These are phyloP conservation scores for Moesziomyces aphidis DNA, from an alignment of 1,284 basidiomycete species.

Conservation along the genomic window DNA sequence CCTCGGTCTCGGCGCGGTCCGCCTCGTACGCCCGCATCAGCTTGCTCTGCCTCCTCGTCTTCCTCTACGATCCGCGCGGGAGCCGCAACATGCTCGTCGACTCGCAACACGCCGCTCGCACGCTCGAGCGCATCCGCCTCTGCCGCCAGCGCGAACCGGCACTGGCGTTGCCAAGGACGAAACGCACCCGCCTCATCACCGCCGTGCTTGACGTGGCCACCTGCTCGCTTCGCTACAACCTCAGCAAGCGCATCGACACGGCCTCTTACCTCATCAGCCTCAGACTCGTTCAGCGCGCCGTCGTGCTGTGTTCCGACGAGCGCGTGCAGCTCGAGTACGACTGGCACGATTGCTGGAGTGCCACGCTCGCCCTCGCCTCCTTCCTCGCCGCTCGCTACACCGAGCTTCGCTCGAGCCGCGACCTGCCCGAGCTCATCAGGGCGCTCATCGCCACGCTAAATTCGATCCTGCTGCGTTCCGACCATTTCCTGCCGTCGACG, in stretches of 20 bases:
- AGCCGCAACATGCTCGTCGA: slow-evolving; percentile 39
- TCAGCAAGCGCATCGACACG: slow-evolving; percentile 57
- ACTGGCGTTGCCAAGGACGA: slow-evolving; percentile 32
- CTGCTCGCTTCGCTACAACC: slow-evolving; percentile 59
- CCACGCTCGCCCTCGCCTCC: slow-evolving; percentile 42
- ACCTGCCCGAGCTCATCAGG: slow-evolving; percentile 40
- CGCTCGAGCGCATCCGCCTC: slow-evolving; percentile 33
- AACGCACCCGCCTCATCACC: slow-evolving; percentile 51
- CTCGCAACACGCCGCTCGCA: slow-evolving; percentile 6
- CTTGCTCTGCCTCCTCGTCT: slow-evolving; percentile 49
- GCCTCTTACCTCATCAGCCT: slow-evolving; percentile 48
- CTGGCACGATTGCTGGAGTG: slow-evolving; percentile 57
- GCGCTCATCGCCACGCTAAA: slow-evolving; percentile 50
- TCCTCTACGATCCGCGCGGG: slow-evolving; percentile 48
- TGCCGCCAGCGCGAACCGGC: slow-evolving; percentile 60
- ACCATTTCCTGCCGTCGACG: slow-evolving; percentile 45
- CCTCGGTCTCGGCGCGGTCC: slow-evolving; percentile 44
- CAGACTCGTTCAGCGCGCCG: slow-evolving; percentile 49
- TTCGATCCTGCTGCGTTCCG: slow-evolving; percentile 47
- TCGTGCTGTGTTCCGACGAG: slow-evolving; percentile 47
- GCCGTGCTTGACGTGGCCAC: slow-evolving; percentile 50
- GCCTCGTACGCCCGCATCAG: slow-evolving; percentile 45
- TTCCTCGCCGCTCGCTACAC: slow-evolving; percentile 47
- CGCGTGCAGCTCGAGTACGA: slow-evolving; percentile 56
- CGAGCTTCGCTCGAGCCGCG: slow-evolving; percentile 38